Conservation (phyloP, 2,329 filamentous ascomycete species). For the Sporothrix phasma region DNA sequence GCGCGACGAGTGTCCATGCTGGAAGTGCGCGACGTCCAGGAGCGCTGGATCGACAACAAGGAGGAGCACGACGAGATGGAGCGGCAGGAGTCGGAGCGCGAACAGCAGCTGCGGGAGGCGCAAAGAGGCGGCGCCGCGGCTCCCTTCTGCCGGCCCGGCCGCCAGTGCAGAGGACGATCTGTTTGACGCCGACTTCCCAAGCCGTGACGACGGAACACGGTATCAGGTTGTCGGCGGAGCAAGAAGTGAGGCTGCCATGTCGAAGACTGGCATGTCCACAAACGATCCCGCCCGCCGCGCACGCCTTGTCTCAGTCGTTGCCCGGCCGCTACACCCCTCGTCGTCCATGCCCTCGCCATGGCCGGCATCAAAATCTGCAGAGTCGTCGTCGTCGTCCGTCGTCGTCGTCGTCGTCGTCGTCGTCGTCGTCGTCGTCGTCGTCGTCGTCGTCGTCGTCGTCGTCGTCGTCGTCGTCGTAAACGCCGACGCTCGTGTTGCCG, state of each 20-base stretch:
- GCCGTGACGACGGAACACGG: slow-evolving; percentile 36
- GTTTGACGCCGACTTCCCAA: slow-evolving; percentile 17
- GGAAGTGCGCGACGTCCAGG: slow-evolving; percentile 83
- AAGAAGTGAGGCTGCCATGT: slow-evolving; percentile 26
- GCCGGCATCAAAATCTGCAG: slow-evolving; percentile 19
- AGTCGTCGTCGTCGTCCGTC: slow-evolving; percentile 30
- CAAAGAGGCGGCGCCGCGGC: slow-evolving; percentile 18
- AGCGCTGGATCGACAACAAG: slow-evolving; percentile 87
- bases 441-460: slow-evolving; percentile 24
- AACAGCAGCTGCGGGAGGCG: slow-evolving; percentile 47
- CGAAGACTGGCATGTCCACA: neutral
- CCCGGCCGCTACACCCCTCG: neutral
- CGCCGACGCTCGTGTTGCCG: slow-evolving; percentile 26
- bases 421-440: slow-evolving; percentile 36
- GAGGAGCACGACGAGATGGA: slow-evolving; percentile 80
- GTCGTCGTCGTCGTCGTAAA: slow-evolving; percentile 25
- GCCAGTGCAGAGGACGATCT: slow-evolving; percentile 33
- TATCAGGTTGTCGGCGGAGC: slow-evolving; percentile 58
- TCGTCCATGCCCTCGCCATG: slow-evolving; percentile 25
- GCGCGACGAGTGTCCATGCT: slow-evolving; percentile 62
- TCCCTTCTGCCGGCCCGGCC: slow-evolving; percentile 2
- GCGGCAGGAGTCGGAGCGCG: slow-evolving; percentile 61
- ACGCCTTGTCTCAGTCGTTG: neutral
- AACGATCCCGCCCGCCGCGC: neutral
- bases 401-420: slow-evolving; percentile 36